Percentiles rank a stretch among this genome's conserved stretches.
Conservation (phyloP, 1,139 yeast genomes). For the Blastobotrys ciferrii region DNA sequence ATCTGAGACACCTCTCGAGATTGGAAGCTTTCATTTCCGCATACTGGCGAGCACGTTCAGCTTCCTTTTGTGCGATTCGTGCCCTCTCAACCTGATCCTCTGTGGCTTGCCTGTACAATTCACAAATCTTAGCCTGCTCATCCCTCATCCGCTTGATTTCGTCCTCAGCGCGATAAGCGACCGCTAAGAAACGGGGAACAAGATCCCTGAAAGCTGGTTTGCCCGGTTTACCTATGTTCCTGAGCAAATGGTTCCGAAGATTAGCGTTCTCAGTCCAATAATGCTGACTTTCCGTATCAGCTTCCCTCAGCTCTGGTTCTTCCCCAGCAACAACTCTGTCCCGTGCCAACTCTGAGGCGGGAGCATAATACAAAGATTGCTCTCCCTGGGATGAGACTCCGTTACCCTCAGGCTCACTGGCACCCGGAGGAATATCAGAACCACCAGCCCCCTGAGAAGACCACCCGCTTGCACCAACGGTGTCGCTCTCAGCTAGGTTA, state of each 20-base stretch:
- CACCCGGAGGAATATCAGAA: background rate
- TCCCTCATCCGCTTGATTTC: background rate
- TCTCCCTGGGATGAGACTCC: background rate
- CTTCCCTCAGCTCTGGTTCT: slow-evolving; percentile 1
- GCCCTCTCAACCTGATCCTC: background rate
- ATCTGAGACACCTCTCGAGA: too few relatives aligned
- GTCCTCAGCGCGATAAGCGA: background rate
- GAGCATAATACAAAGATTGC: background rate
- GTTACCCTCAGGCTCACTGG: background rate
- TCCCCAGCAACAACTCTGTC: background rate
- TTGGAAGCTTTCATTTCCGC: too few relatives aligned
- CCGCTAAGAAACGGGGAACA: background rate
- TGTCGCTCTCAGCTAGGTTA: background rate
- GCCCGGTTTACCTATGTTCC: background rate
- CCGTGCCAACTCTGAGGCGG: background rate
- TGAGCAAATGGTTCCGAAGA: background rate
- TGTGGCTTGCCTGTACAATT: background rate
- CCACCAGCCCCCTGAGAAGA: background rate
- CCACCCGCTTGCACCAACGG: background rate
- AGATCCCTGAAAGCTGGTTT: background rate
- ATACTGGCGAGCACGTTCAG: too few relatives aligned
- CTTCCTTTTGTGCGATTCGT: too few relatives aligned
- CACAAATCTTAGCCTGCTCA: background rate
- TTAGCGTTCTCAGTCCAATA: background rate
- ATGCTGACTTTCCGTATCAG: background rate